Evolutionary conservation across 1,284 basidiomycete genomes (phyloP).

Genomic region (Schizophyllum amplum): DNA sequence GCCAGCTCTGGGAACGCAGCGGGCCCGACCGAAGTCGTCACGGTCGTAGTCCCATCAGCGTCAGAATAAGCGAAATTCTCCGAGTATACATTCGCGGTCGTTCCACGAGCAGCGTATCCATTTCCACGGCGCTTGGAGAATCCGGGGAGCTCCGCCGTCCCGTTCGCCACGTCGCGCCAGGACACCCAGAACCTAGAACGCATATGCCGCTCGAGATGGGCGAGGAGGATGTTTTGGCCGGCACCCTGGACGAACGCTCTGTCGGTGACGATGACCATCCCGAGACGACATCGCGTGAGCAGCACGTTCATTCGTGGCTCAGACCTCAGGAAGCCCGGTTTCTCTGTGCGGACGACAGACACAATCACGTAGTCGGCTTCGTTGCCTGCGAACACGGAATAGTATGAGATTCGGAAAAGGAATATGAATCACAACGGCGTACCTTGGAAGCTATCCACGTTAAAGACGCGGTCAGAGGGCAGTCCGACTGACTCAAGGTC

Average conservation of each 20-base stretch:
- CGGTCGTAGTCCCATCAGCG: not conserved
- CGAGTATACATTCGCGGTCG: not conserved
- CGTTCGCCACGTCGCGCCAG: not conserved
- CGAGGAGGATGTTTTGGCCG: conserved; percentile 35
- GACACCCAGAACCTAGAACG: not conserved
- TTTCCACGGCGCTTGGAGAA: not conserved
- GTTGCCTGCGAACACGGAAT: conserved; percentile 26
- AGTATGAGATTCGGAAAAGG: conserved; percentile 10
- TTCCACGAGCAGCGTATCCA: not conserved
- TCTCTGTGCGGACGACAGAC: conserved; percentile 37
- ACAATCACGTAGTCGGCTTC: conserved; percentile 51
- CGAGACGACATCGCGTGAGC: conserved; percentile 52
- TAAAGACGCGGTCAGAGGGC: conserved; percentile 34
- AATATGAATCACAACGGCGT: conserved; percentile 22
- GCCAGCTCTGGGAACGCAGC: not conserved
- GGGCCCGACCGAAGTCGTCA: not conserved
- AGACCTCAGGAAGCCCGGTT: conserved; percentile 39
- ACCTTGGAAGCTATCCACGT: conserved; percentile 50
- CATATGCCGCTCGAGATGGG: conserved; percentile 27
- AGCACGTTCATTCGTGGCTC: conserved; percentile 56
- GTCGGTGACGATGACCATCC: conserved; percentile 48
- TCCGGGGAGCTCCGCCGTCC: not conserved
- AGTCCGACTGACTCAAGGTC: not conserved
- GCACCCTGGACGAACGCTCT: conserved; percentile 33
- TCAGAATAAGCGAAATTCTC: not conserved